A percentile compares a stretch with the other conserved stretches of the same genome.
phyloP scores from a whole-genome alignment of 2,329 filamentous ascomycete species.

The Calonectria montana region DNA sequence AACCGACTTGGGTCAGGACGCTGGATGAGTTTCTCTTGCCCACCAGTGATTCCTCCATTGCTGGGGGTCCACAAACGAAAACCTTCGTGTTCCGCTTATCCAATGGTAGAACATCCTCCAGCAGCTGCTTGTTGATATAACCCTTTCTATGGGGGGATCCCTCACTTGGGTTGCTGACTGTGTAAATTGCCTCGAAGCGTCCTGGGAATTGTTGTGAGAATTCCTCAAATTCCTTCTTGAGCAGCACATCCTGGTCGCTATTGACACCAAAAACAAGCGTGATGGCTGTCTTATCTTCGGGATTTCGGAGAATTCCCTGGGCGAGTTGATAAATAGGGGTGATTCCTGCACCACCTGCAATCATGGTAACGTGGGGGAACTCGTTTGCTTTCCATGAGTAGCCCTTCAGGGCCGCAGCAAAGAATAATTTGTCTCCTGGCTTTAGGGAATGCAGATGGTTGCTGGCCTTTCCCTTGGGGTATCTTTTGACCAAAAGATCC shows the following conservation, averaged over 20 bases:
- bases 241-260: constrained; percentile 67
- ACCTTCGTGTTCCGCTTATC: constrained; percentile 62
- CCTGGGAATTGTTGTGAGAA: constrained; percentile 64
- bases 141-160: constrained; percentile 62
- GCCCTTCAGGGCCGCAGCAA: constrained; percentile 65
- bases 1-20: constrained; percentile 68
- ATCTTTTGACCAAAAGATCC: constrained; percentile 75
- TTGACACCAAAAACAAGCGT: constrained; percentile 76
- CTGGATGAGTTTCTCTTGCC: constrained; percentile 59
- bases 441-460: constrained; percentile 73
- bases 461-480: constrained; percentile 73
- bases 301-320: constrained; percentile 70
- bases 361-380: constrained; percentile 66
- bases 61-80: constrained; percentile 76
- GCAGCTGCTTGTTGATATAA: constrained; percentile 66
- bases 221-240: constrained; percentile 67
- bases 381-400: constrained; percentile 65
- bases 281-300: constrained; percentile 70
- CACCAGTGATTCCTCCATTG: constrained; percentile 70
- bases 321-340: constrained; percentile 76
- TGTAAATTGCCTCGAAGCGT: constrained; percentile 68
- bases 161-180: constrained; percentile 61
- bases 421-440: constrained; percentile 71
- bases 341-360: constrained; percentile 79
- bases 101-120: constrained; percentile 60